Percentiles rank a stretch among this genome's conserved stretches.
phyloP scores from a whole-genome alignment of 2,329 filamentous ascomycete species.

The Nemania sp. region DNA sequence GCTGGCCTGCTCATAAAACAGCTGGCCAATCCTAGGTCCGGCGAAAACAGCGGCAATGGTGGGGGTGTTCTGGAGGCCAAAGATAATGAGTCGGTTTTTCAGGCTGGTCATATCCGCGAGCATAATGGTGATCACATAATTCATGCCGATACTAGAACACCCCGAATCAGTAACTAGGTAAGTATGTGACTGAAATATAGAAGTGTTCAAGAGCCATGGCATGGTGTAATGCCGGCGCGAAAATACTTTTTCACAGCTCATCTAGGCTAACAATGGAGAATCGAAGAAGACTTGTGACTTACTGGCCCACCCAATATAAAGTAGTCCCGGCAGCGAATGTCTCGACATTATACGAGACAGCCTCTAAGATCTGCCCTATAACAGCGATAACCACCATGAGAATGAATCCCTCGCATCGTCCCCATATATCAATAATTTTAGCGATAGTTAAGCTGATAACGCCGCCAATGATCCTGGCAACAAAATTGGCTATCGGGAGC shows the following conservation, averaged over 20 bases:
- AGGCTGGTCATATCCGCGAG: slow-evolving; percentile 49
- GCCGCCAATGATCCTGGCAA: slow-evolving; percentile 12
- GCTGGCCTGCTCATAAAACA: slow-evolving; percentile 44
- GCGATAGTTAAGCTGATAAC: slow-evolving; percentile 27
- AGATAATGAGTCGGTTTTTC: slow-evolving; percentile 48
- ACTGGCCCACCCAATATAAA: slow-evolving; percentile 67
- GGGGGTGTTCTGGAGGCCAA: slow-evolving; percentile 48
- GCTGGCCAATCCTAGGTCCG: slow-evolving; percentile 45
- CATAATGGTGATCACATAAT: slow-evolving; percentile 47
- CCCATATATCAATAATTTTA: slow-evolving; percentile 54
- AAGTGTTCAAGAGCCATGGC: no score
- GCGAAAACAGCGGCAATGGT: slow-evolving; percentile 50
- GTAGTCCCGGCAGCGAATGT: slow-evolving; percentile 62
- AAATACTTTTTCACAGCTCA: no score
- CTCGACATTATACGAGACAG: slow-evolving; percentile 56
- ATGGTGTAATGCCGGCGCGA: no score
- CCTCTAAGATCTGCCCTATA: slow-evolving; percentile 65
- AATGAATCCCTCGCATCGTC: slow-evolving; percentile 50
- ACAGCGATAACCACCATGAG: slow-evolving; percentile 49
- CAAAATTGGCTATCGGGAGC: slow-evolving; percentile 3
- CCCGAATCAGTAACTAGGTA: no score
- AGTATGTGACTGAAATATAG: no score
- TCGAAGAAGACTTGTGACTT: no score
- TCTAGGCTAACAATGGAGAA: no score
- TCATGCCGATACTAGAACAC: slow-evolving; percentile 44